phyloP scores from a whole-genome alignment of 768 basidiomycete genomes.

The Suillus luteus region DNA sequence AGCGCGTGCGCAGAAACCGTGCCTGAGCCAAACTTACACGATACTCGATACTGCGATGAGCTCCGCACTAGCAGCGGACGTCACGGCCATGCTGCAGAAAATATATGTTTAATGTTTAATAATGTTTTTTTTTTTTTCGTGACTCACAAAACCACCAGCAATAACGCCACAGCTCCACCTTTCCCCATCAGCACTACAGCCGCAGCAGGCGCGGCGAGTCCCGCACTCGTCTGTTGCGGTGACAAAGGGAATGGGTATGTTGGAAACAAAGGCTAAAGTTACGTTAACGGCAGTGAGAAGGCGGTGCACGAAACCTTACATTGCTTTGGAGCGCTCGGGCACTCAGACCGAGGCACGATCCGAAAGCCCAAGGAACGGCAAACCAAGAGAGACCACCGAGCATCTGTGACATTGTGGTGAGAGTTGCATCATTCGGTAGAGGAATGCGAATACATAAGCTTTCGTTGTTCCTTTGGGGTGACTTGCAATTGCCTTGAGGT shows the following conservation, averaged over 20 bases:
- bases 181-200: slow-evolving; percentile 37
- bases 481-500: slow-evolving; percentile 37
- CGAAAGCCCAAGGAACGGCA: slow-evolving; percentile 34
- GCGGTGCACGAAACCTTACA: slow-evolving; percentile 4
- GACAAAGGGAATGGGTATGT: slow-evolving; percentile 31
- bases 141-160: slow-evolving; percentile 34
- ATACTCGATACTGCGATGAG: slow-evolving; percentile 35
- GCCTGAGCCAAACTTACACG: slow-evolving; percentile 21
- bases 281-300: slow-evolving; percentile 2
- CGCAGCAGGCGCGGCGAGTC: slow-evolving; percentile 36
- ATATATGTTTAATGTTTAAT: not conserved
- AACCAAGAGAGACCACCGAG: slow-evolving; percentile 45
- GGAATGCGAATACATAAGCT: slow-evolving; percentile 26
- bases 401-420: slow-evolving; percentile 28
- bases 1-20: not conserved
- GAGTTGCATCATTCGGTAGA: not conserved
- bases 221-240: slow-evolving; percentile 21
- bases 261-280: slow-evolving; percentile 37
- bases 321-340: slow-evolving; percentile 22
- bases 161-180: slow-evolving; percentile 35
- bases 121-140: no score
- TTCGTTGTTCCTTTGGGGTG: slow-evolving; percentile 37
- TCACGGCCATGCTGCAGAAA: slow-evolving; percentile 33
- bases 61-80: slow-evolving; percentile 36
- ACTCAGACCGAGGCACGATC: slow-evolving; percentile 33